These are phyloP conservation scores for Chlorella sp. DNA, from an alignment of 139 green algal genomes.

Conservation along the genomic window DNA sequence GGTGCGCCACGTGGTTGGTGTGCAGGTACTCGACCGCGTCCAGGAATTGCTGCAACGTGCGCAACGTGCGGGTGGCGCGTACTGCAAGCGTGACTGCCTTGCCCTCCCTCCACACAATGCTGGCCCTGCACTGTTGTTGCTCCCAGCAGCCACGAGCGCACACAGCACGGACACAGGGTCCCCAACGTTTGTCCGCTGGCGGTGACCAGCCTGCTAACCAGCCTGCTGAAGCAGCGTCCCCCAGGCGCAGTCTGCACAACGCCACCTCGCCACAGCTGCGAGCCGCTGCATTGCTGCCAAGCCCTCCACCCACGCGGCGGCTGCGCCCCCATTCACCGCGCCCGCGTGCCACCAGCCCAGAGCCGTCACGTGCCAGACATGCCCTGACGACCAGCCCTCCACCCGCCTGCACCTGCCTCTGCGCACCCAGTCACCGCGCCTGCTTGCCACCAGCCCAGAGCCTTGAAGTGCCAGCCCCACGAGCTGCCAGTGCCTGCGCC, in stretches of 20 bases:
- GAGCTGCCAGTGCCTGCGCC: neutral
- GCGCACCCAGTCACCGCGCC: neutral
- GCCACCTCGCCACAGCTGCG: too few relatives aligned
- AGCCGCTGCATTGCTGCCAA: too few relatives aligned
- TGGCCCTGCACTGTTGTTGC: neutral
- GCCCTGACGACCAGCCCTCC: too few relatives aligned
- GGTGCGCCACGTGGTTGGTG: too few relatives aligned
- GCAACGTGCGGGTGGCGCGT: neutral
- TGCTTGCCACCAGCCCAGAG: neutral
- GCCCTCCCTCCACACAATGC: neutral
- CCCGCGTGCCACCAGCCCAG: too few relatives aligned
- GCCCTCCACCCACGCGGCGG: too few relatives aligned
- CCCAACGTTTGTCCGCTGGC: neutral
- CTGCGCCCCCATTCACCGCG: too few relatives aligned
- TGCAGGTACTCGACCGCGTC: slow-evolving; percentile 83
- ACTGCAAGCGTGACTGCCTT: neutral
- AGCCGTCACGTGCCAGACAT: too few relatives aligned
- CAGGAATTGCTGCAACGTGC: slow-evolving; percentile 39
- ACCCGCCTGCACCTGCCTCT: neutral
- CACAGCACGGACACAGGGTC: neutral
- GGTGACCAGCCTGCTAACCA: neutral
- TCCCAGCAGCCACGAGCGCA: neutral
- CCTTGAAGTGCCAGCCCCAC: too few relatives aligned
- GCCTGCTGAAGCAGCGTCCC: too few relatives aligned
- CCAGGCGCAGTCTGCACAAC: too few relatives aligned